These are phyloP conservation scores for Daedalea quercina DNA, from an alignment of 768 basidiomycete genomes.

Conservation along the genomic window DNA sequence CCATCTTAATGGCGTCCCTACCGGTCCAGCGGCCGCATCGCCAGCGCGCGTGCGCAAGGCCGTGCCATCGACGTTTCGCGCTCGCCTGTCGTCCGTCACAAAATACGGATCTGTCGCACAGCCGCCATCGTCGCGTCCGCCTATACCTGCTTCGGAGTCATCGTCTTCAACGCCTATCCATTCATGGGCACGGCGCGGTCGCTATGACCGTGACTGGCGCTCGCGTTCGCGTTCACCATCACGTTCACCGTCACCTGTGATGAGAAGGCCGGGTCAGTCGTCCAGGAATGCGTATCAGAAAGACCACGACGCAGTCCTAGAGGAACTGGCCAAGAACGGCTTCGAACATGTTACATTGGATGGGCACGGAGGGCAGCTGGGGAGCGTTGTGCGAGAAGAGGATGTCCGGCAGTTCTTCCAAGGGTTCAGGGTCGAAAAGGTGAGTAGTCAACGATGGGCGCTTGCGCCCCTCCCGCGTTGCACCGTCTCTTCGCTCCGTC, in stretches of 20 bases:
- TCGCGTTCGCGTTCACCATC: conserved; percentile 15
- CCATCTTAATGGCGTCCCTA: not conserved
- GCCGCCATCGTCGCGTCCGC: conserved; percentile 6
- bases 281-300: conserved; percentile 22
- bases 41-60: conserved; percentile 21
- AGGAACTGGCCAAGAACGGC: conserved; percentile 53
- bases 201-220: conserved; percentile 7
- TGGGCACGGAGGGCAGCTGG: conserved; percentile 35
- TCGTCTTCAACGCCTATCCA: conserved; percentile 30
- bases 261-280: conserved; percentile 31
- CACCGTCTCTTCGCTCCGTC: not conserved
- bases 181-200: conserved; percentile 19
- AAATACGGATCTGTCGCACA: conserved; percentile 9
- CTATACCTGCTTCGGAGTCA: conserved; percentile 18
- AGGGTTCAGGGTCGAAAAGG: conserved; percentile 67
- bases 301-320: conserved; percentile 33
- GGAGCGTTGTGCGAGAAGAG: conserved; percentile 52
- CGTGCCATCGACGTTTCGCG: conserved; percentile 12
- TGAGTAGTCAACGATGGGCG: conserved; percentile 27
- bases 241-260: conserved; percentile 37
- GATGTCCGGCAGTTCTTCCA: conserved; percentile 65
- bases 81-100: conserved; percentile 18
- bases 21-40: not conserved
- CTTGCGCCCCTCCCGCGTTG: not conserved
- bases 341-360: conserved; percentile 62